These are phyloP conservation scores for Kodamaea kaohsiungensis DNA, from an alignment of 805 yeast species.

Conservation along the genomic window DNA sequence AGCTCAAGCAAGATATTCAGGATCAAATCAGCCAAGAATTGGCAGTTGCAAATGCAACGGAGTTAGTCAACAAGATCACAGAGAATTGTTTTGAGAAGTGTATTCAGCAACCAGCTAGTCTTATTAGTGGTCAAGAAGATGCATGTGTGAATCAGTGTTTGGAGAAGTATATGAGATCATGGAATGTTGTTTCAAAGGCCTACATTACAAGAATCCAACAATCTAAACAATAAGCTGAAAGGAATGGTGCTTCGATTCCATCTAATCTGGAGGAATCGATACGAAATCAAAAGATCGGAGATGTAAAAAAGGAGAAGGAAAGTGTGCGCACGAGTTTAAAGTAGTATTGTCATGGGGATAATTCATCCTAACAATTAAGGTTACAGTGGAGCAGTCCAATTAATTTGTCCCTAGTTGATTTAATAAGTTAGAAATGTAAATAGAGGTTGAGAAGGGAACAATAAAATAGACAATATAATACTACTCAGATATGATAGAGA, in stretches of 20 bases:
- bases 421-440: neutral
- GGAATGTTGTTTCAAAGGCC: conserved; percentile 81
- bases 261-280: neutral
- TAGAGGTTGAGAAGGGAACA: neutral
- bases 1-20: conserved; percentile 63
- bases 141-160: conserved; percentile 76
- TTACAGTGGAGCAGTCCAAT: neutral
- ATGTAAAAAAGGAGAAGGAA: neutral
- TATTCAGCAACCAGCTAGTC: conserved; percentile 58
- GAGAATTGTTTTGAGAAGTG: conserved; percentile 87
- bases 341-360: neutral
- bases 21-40: conserved; percentile 75
- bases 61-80: conserved; percentile 79
- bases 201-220: conserved; percentile 76
- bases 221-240: conserved; percentile 22
- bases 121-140: conserved; percentile 53
- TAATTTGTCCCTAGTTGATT: neutral
- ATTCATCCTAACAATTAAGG: neutral
- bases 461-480: neutral
- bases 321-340: neutral
- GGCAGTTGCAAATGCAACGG: conserved; percentile 90
- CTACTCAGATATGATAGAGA: neutral
- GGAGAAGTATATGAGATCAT: conserved; percentile 85
- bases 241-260: neutral
- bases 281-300: neutral